phyloP scores from a whole-genome alignment of 1,284 basidiomycete genomes.

The Nidula niveotomentosa region DNA sequence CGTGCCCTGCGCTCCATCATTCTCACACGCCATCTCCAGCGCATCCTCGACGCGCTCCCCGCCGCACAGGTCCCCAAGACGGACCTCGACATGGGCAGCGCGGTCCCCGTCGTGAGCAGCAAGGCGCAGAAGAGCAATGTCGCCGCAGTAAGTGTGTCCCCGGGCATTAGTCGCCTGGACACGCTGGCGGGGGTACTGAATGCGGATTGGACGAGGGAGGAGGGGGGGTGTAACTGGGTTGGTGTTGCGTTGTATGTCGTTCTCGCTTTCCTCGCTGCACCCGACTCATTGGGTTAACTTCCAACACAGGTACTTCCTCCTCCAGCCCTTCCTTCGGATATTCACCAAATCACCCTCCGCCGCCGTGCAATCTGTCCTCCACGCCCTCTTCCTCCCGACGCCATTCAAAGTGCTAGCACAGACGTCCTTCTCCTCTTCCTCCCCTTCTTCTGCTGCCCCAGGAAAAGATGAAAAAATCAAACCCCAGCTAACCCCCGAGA shows the following conservation, averaged over 20 bases:
- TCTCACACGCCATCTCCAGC: slow-evolving; percentile 72
- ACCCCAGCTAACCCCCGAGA: no score
- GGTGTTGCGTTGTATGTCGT: background rate
- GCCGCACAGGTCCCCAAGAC: slow-evolving; percentile 56
- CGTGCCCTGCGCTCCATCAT: slow-evolving; percentile 64
- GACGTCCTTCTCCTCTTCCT: background rate
- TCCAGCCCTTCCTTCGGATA: background rate
- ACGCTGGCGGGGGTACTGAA: slow-evolving; percentile 58
- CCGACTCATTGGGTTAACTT: no score
- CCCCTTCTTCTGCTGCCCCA: no score
- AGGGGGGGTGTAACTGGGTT: background rate
- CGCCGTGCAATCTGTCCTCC: background rate
- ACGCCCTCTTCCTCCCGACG: background rate
- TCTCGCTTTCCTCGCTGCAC: background rate
- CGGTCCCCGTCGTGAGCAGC: slow-evolving; percentile 46
- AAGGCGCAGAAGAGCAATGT: slow-evolving; percentile 67
- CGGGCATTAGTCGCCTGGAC: slow-evolving; percentile 69
- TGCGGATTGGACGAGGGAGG: slow-evolving; percentile 33
- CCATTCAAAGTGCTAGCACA: background rate
- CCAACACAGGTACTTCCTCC: background rate
- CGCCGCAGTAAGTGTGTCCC: slow-evolving; percentile 67
- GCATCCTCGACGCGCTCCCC: slow-evolving; percentile 75
- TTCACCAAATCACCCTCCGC: background rate
- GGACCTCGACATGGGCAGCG: slow-evolving; percentile 30
- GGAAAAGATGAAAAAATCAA: no score